Percentiles rank a stretch among this genome's conserved stretches.
These are phyloP conservation scores for Oxytropis ochrocephala DNA, from an alignment of 306 rosid species.

Conservation along the genomic window DNA sequence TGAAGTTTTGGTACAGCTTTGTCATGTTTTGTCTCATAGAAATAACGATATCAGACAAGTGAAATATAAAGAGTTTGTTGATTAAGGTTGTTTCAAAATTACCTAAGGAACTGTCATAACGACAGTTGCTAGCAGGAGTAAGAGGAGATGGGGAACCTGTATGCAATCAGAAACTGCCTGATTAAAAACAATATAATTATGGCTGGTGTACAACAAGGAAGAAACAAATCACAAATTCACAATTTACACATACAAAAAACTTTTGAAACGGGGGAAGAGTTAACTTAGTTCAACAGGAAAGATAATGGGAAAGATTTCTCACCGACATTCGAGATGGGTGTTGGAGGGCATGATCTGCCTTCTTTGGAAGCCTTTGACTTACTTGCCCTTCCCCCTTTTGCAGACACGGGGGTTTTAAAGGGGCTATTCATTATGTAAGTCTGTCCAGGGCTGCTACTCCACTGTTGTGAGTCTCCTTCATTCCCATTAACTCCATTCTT, in stretches of 20 bases:
- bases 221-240: not conserved
- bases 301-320: slow-evolving; percentile 15
- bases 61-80: slow-evolving; percentile 6
- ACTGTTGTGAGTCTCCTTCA: slow-evolving; percentile 44
- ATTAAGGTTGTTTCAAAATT: slow-evolving; percentile 21
- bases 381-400: slow-evolving; percentile 69
- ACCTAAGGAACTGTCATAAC: slow-evolving; percentile 98
- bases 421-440: slow-evolving; percentile 39
- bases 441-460: slow-evolving; percentile 52
- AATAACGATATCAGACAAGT: slow-evolving; percentile 9
- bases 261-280: slow-evolving; percentile 5
- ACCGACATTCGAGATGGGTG: slow-evolving; percentile 77
- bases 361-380: slow-evolving; percentile 67
- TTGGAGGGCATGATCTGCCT: slow-evolving; percentile 62
- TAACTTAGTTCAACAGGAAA: slow-evolving; percentile 11
- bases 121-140: slow-evolving; percentile 89
- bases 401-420: slow-evolving; percentile 69
- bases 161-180: slow-evolving; percentile 8
- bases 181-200: slow-evolving; percentile 5
- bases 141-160: slow-evolving; percentile 85
- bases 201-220: not conserved
- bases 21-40: slow-evolving; percentile 22
- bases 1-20: slow-evolving; percentile 29
- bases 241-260: slow-evolving; percentile 9
- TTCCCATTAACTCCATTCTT: slow-evolving; percentile 40